These are phyloP conservation scores for Coemansia sp. DNA, from an alignment of 192 early-diverging fungal species.

Conservation along the genomic window DNA sequence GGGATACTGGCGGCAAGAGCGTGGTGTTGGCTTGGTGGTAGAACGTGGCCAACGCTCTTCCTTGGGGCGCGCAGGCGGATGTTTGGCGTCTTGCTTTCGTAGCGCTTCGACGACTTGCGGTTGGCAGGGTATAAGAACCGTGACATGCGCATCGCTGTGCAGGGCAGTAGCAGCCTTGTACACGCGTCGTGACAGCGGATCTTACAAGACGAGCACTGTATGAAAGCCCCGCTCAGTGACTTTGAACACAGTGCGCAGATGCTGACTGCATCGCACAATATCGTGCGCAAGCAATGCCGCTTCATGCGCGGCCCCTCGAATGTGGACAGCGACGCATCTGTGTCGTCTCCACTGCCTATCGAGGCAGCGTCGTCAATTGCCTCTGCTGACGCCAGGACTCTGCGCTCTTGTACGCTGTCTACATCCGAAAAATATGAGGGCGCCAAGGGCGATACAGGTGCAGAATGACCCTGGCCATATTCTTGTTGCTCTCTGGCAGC, in stretches of 20 bases:
- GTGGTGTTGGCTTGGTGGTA: not conserved
- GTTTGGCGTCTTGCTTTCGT: conserved; percentile 49
- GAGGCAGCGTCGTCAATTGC: not conserved
- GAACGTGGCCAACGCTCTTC: conserved; percentile 15
- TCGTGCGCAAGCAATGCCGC: conserved; percentile 50
- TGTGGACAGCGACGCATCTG: conserved; percentile 49
- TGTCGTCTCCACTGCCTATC: conserved; percentile 37
- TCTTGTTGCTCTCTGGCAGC: not conserved
- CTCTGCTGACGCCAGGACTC: not conserved
- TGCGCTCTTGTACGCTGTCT: not conserved
- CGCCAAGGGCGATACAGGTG: not conserved
- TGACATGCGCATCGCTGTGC: conserved; percentile 56
- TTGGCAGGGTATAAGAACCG: conserved; percentile 49
- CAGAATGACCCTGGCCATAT: not conserved
- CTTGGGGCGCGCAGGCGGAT: conserved; percentile 41
- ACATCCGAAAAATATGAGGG: not conserved
- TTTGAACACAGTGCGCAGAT: conserved; percentile 37
- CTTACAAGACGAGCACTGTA: conserved; percentile 55
- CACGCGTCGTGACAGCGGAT: conserved; percentile 55
- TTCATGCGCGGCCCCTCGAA: conserved; percentile 54
- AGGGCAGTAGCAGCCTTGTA: conserved; percentile 30
- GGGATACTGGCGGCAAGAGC: not conserved
- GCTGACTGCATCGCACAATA: conserved; percentile 41
- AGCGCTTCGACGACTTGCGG: conserved; percentile 56
- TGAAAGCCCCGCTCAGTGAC: conserved; percentile 43